Conservation (phyloP, 2,329 filamentous ascomycete genomes). For the Scedosporium minutisporum region DNA sequence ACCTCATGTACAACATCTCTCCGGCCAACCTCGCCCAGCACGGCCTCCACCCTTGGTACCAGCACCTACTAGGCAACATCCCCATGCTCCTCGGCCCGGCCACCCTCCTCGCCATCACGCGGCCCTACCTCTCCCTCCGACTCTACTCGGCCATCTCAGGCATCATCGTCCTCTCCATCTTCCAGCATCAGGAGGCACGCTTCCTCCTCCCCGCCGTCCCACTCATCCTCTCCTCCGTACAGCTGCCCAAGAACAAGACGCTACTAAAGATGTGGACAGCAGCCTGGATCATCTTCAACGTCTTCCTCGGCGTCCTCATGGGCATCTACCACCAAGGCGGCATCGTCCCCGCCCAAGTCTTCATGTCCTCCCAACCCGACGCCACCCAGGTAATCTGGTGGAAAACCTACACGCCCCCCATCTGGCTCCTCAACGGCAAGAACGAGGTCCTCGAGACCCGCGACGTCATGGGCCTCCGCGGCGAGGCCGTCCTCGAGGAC, state of each 20-base stretch:
- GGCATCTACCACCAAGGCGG: conserved; percentile 77
- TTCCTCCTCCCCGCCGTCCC: conserved; percentile 70
- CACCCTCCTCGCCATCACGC: conserved; percentile 47
- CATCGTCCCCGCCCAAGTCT: conserved; percentile 65
- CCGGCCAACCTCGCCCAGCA: conserved; percentile 63
- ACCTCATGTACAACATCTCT: conserved; percentile 64
- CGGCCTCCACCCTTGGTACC: conserved; percentile 70
- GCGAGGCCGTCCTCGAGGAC: conserved; percentile 48
- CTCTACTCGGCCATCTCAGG: conserved; percentile 68
- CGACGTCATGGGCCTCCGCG: conserved; percentile 65
- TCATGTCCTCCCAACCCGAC: conserved; percentile 60
- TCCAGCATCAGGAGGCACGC: conserved; percentile 72
- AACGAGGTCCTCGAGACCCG: conserved; percentile 61
- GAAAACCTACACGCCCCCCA: conserved; percentile 77
- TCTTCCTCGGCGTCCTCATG: conserved; percentile 60
- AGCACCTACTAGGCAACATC: conserved; percentile 65
- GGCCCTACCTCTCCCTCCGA: conserved; percentile 48
- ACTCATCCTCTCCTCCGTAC: conserved; percentile 64
- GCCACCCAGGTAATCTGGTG: conserved; percentile 68
- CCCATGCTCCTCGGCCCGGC: conserved; percentile 63
- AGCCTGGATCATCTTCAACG: conserved; percentile 61
- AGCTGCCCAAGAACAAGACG: conserved; percentile 47
- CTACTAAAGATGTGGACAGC: conserved; percentile 45
- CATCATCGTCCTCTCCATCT: conserved; percentile 59
- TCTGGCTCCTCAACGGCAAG: conserved; percentile 70